A percentile compares a stretch with the other conserved stretches of the same genome.
Conservation (phyloP, 441 rosid species). For the Kokia cookei region DNA sequence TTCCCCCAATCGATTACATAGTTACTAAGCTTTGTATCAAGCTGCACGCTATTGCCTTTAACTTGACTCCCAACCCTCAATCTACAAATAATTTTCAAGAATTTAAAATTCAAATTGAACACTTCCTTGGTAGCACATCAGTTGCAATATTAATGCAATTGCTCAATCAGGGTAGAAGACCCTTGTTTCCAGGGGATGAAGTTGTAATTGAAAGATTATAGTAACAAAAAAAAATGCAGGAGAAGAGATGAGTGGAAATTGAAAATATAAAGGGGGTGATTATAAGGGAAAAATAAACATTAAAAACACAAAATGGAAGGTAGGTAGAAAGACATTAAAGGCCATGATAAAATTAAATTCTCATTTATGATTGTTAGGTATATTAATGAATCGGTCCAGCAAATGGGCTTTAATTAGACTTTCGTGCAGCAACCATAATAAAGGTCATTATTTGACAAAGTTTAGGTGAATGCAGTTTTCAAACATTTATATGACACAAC, state of each 20-base stretch:
- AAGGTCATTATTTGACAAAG: constrained; percentile 29
- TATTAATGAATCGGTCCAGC: constrained; percentile 27
- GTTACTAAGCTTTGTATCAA: background rate
- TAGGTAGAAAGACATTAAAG: constrained; percentile 24
- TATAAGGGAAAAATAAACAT: background rate
- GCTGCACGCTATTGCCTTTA: background rate
- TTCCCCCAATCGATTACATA: background rate
- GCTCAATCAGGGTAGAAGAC: too few relatives aligned
- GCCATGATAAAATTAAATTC: constrained; percentile 26
- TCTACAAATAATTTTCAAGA: too few relatives aligned
- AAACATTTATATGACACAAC: constrained; percentile 46
- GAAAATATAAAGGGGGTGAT: background rate
- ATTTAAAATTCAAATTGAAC: too few relatives aligned
- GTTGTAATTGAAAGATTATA: too few relatives aligned
- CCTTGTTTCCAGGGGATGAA: too few relatives aligned
- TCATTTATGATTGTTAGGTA: constrained; percentile 42
- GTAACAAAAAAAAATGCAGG: too few relatives aligned
- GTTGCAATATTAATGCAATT: too few relatives aligned
- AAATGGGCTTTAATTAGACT: constrained; percentile 32
- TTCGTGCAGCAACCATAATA: constrained; percentile 15
- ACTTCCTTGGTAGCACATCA: too few relatives aligned
- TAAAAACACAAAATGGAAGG: constrained; percentile 5
- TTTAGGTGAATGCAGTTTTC: constrained; percentile 44
- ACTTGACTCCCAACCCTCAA: background rate
- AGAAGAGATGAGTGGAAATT: too few relatives aligned